Evolutionary conservation across 768 basidiomycete species (phyloP), one percentile per base, ranked within the genome.

Genomic region (Cystobasidium ongulense): DNA sequence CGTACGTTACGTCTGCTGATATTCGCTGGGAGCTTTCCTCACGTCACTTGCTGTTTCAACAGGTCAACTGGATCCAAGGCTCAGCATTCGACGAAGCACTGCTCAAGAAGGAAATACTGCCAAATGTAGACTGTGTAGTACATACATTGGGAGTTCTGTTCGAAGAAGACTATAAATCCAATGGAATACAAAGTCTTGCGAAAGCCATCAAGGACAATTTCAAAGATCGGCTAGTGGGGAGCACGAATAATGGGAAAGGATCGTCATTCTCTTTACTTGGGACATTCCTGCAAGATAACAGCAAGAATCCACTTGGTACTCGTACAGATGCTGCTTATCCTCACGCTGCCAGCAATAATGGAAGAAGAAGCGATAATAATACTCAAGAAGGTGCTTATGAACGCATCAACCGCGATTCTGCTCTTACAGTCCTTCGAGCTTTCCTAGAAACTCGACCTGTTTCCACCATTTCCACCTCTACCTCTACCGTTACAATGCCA

Each of bases 91-190:
- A 86, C 38, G 92, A 92, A 0, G 83, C 86, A 73, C 84, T 87
- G 15, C 94, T 92, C 81, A 83, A 84, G 10, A 8, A 50, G 46
- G 83, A 87, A 68, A 82, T 93, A 25, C 84, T 97, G 61, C 84
- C 87, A 0, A 81, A 84, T 27, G 86, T 85, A 29, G 86, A 86
- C 27, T 91, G 89, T 0, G 89, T 98, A 33, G 92, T 99, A 41
- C 93, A 97, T 80, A 95, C 96, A 0, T 84, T 98, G 23, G 96
- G 96, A 54, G 91, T 89, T 11, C 86, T 99, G 62, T 83, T 98
- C 36, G 91, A 94, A 79, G 87, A 88, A 77, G 83, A 82, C 53
- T 99, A 99, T 84, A 99, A 99, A 81, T 80, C 83, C 41, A 86
- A 87, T 41, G 77, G 97, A 53, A 84, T 84, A 1, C 61, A 53